Base-by-base conservation (phyloP, 2,329 filamentous ascomycete species). In the Harringtonia aguacate region DNA sequence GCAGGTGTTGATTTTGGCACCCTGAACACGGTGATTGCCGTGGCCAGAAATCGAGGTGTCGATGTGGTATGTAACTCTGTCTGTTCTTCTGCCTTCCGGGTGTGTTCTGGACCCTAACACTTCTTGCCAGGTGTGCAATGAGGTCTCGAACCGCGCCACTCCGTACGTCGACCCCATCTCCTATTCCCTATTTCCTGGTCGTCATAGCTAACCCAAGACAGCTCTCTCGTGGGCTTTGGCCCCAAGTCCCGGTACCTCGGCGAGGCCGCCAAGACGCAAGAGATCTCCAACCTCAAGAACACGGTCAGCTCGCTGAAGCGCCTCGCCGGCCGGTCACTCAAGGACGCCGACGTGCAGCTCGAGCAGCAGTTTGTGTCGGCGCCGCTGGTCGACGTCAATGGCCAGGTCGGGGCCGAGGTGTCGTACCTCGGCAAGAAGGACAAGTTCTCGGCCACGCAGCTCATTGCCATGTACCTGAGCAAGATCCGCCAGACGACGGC, bases 221-320 rank as follows among this genome's bases (percentile, higher is more conserved):
- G 89, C 50, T 88, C 92, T 50, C 75, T 98, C 53, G 92, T 98
- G 58, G 89, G 87, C 59, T 98, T 98, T 67, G 87, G 88, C 48
- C 84, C 87, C 63, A 95, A 94, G 72, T 81, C 78, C 66, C 85
- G 92, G 72, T 94, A 94, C 64, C 77, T 98, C 53, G 92, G 92
- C 54, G 92, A 98, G 72, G 68, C 86, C 46, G 92, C 92, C 55
- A 97, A 97, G 79, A 97, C 90, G 55, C 90, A 95, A 71, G 92
- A 98, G 70, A 94, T 95, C 63, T 95, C 90, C 61, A 98, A 98
- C 75, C 80, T 97, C 60, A 98, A 97, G 75, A 98, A 98, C 77
- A 98, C 92, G 55, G 86, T 98, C 69, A 75, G 79, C 64, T 89
- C 80, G 54, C 77, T 98, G 58, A 95, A 95, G 73, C 86, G 92